phyloP scores from a whole-genome alignment of 116 monocot species.

The Papilionanthe hybrid region DNA sequence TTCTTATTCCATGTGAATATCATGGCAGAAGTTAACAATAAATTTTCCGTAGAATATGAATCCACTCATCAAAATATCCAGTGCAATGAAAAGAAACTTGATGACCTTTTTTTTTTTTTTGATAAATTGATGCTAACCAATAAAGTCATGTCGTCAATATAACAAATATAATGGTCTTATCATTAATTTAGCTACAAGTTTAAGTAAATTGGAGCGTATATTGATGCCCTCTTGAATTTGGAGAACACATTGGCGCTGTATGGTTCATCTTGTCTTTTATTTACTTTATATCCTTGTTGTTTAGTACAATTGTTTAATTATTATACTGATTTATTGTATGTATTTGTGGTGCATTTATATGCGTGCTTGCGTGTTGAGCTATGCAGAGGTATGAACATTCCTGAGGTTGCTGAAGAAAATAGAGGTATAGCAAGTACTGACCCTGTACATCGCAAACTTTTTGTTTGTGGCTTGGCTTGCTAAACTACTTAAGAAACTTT shows the following conservation, averaged over 20 bases:
- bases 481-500: conserved; percentile 62
- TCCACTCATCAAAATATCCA: background rate
- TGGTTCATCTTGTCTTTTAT: too few relatives aligned
- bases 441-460: conserved; percentile 62
- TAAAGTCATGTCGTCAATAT: background rate
- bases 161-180: background rate
- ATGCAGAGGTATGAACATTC: conserved; percentile 44
- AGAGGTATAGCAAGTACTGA: conserved; percentile 48
- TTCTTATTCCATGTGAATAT: background rate
- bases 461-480: conserved; percentile 57
- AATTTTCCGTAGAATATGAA: background rate
- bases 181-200: background rate
- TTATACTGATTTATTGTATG: conserved; percentile 5
- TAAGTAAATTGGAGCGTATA: background rate
- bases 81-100: background rate
- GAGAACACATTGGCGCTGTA: background rate
- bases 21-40: background rate
- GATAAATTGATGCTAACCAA: background rate
- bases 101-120: background rate
- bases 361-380: conserved; percentile 37
- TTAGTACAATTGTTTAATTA: background rate
- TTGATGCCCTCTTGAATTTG: too few relatives aligned
- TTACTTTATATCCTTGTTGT: background rate
- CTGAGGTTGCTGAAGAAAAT: conserved; percentile 56
- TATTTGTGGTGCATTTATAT: conserved; percentile 18